phyloP scores from a whole-genome alignment of 1,284 basidiomycete genomes.

The Cryptococcus hybrid region DNA sequence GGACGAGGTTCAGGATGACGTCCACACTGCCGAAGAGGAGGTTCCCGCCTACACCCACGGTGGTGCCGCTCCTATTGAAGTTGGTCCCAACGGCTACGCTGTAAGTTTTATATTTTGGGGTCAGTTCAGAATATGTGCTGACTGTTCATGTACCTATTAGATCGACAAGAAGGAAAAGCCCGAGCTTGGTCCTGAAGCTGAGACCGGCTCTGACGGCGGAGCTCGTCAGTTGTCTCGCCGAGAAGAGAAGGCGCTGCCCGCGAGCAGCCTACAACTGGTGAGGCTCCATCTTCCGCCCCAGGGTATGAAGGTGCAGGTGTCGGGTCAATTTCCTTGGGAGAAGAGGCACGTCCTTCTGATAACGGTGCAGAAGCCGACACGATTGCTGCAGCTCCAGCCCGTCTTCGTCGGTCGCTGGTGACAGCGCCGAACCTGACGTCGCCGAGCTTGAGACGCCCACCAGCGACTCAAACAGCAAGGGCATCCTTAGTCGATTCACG shows the following conservation, averaged over 20 bases:
- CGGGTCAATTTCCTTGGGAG: background rate
- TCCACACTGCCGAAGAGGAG: conserved; percentile 42
- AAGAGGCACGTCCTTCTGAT: background rate
- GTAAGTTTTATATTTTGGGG: conserved; percentile 54
- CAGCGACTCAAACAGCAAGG: conserved; percentile 2
- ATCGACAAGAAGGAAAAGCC: conserved; percentile 46
- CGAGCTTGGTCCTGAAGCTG: conserved; percentile 29
- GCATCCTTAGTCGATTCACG: conserved; percentile 26
- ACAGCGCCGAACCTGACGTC: conserved; percentile 9
- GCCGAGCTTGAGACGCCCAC: conserved; percentile 17
- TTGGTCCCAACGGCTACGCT: conserved; percentile 67
- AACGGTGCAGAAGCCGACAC: background rate
- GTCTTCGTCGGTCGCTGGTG: conserved; percentile 9
- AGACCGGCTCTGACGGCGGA: conserved; percentile 13
- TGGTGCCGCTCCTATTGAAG: conserved; percentile 52
- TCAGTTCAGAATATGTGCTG: background rate
- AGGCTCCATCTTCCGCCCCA: conserved; percentile 28
- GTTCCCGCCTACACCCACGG: conserved; percentile 51
- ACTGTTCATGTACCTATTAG: conserved; percentile 14
- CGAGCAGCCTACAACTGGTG: conserved; percentile 46
- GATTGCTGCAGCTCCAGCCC: conserved; percentile 22
- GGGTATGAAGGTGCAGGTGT: conserved; percentile 3
- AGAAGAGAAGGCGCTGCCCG: conserved; percentile 48
- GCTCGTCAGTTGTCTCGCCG: conserved; percentile 33
- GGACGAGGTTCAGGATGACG: conserved; percentile 51